Base-by-base conservation (phyloP, 805 yeast genomes). In the Vanderwaltozyma yarrowii region DNA sequence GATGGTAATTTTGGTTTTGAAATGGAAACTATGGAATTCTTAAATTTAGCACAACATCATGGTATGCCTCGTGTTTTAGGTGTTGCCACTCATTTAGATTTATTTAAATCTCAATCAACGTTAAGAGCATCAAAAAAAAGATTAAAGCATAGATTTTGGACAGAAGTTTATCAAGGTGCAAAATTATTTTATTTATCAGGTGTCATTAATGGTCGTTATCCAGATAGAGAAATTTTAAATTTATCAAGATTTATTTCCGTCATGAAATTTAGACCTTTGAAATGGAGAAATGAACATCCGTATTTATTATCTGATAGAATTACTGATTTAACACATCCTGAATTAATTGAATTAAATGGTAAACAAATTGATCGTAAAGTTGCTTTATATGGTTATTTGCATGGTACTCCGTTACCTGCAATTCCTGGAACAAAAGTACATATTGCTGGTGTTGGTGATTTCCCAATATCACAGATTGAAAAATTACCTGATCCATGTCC, bases 1-100 rank as follows among this genome's bases (percentile, higher is more conserved):
- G 99, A 92, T 66, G 97, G 98, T 42, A 92, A 92, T 60, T 92
- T 86, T 58, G 99, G 99, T 7, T 77, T 92, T 42, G 99, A 92
- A 67, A 92, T 92, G 99, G 99, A 92, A 63, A 92, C 98, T 8
- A 94, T 92, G 97, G 99, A 92, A 63, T 92, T 92, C 55, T 69
- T 92, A 45, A 94, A 92, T 54, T 74, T 92, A 47, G 94, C 96
- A 3, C 95, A 92, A 51, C 96, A 89, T 56, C 98, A 92, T 61
- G 99, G 98, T 62, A 92, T 92, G 88, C 99, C 99, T 30, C 75
- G 96, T 50, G 94, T 92, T 15, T 68, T 92, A 32, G 98, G 97
- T 47, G 83, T 92, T 9, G 82, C 95, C 6, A 92, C 98, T 0
- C 99, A 92, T 66, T 70, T 94, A 52, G 99, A 92, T 61, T 70